These are phyloP conservation scores for Eucalyptus microcorys DNA, from an alignment of 345 rosid genomes.

Conservation along the genomic window DNA sequence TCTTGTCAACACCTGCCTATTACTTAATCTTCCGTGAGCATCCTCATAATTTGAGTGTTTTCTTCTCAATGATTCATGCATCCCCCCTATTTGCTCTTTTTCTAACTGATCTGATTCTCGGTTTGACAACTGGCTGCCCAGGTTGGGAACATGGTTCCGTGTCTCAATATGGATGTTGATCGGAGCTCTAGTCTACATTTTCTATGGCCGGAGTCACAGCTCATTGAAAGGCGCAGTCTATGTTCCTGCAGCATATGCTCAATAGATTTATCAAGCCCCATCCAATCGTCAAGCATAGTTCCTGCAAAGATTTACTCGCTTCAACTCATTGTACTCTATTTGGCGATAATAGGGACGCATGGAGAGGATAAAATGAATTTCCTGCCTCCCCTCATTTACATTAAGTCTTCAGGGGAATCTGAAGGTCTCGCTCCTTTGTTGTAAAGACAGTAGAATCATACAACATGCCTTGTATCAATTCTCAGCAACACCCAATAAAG, in stretches of 20 bases:
- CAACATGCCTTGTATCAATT: background rate
- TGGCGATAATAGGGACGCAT: background rate
- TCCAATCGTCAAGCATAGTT: background rate
- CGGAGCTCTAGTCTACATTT: slow-evolving; percentile 48
- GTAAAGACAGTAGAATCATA: background rate
- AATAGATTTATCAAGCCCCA: slow-evolving; percentile 27
- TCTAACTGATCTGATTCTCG: background rate
- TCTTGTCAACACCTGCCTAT: slow-evolving; percentile 78
- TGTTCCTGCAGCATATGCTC: slow-evolving; percentile 44
- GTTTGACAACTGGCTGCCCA: background rate
- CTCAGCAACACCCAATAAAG: background rate
- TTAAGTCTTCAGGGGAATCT: background rate
- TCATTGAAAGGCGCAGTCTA: slow-evolving; percentile 54
- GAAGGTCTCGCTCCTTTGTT: background rate
- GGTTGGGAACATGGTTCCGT: slow-evolving; percentile 46
- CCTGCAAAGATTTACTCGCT: background rate
- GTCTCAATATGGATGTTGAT: slow-evolving; percentile 65
- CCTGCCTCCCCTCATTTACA: background rate
- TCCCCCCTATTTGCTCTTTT: background rate
- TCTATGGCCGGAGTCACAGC: slow-evolving; percentile 67
- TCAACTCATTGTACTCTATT: background rate
- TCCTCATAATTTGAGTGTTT: background rate
- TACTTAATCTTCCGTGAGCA: slow-evolving; percentile 84
- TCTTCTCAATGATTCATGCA: background rate
- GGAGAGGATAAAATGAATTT: background rate